phyloP scores from a whole-genome alignment of 2,329 filamentous ascomycete species.

The Fusarium foetens region DNA sequence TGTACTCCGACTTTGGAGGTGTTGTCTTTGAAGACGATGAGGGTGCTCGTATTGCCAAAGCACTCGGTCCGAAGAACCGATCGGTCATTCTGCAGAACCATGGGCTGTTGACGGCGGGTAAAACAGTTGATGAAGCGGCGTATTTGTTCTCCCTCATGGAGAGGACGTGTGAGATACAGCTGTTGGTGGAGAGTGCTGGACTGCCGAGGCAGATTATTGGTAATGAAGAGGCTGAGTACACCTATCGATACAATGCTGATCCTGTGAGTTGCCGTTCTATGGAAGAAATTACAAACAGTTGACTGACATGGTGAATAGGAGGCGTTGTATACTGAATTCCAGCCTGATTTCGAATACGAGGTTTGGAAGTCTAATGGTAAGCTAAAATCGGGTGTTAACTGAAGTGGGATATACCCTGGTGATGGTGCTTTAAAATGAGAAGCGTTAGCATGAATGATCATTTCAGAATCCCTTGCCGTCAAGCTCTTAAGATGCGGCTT shows the following conservation, averaged over 20 bases:
- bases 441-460: not conserved
- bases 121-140: conserved; percentile 73
- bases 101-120: conserved; percentile 70
- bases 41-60: conserved; percentile 65
- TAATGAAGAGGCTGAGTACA: conserved; percentile 54
- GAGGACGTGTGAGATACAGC: conserved; percentile 48
- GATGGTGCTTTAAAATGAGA: not conserved
- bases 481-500: not conserved
- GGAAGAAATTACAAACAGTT: fast-evolving
- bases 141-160: conserved; percentile 63
- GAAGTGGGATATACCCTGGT: not conserved
- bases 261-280: conserved; percentile 31
- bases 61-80: conserved; percentile 63
- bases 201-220: conserved; percentile 45
- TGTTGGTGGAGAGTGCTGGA: conserved; percentile 46
- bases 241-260: conserved; percentile 48
- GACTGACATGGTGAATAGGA: conserved; percentile 33
- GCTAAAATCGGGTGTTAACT: conserved; percentile 27
- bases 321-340: conserved; percentile 49
- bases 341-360: conserved; percentile 50
- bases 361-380: conserved; percentile 46
- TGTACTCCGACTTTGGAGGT: conserved; percentile 70
- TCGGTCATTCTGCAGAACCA: conserved; percentile 72
- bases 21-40: conserved; percentile 71
- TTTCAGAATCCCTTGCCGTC: not conserved